Conservation (phyloP, 306 rosid genomes). For the Elaeagnus macrophylla region DNA sequence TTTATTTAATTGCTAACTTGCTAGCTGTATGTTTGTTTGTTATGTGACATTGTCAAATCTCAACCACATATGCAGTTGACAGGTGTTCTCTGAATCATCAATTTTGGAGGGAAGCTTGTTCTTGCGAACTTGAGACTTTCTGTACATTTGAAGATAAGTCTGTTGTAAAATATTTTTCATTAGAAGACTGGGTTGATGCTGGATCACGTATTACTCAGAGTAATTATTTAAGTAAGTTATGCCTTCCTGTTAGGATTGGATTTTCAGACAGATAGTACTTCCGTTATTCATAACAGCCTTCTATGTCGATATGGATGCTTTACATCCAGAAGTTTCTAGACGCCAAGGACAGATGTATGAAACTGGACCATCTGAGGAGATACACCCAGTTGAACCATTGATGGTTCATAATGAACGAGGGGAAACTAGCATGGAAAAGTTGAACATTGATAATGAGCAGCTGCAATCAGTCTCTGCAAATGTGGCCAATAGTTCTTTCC, state of each 20-base stretch:
- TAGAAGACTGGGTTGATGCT: conserved; percentile 2
- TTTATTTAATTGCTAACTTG: neutral
- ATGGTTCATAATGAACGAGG: conserved; percentile 27
- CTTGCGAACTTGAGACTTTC: conserved; percentile 2
- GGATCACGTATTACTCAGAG: neutral
- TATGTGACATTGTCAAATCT: conserved; percentile 3
- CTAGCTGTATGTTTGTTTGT: conserved; percentile 10
- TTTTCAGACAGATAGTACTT: conserved; percentile 3
- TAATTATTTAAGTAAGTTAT: neutral
- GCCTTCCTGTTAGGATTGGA: conserved; percentile 8
- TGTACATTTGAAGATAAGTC: conserved; percentile 9
- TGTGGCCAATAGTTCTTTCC: conserved; percentile 25
- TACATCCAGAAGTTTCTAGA: conserved; percentile 17
- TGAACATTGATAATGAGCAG: conserved; percentile 20
- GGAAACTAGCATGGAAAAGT: conserved; percentile 16
- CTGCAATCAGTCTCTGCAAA: conserved; percentile 24
- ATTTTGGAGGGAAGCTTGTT: conserved; percentile 9
- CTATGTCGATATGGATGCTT: conserved; percentile 28
- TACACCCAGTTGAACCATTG: conserved; percentile 25
- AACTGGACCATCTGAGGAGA: conserved; percentile 28
- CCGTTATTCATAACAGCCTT: conserved; percentile 18
- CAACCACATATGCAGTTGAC: conserved; percentile 4
- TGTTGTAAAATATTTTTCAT: conserved; percentile 10
- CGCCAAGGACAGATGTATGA: conserved; percentile 23
- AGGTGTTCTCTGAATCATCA: conserved; percentile 12